Base-by-base conservation (phyloP, 2,329 filamentous ascomycete genomes). In the Epichloe typhina region DNA sequence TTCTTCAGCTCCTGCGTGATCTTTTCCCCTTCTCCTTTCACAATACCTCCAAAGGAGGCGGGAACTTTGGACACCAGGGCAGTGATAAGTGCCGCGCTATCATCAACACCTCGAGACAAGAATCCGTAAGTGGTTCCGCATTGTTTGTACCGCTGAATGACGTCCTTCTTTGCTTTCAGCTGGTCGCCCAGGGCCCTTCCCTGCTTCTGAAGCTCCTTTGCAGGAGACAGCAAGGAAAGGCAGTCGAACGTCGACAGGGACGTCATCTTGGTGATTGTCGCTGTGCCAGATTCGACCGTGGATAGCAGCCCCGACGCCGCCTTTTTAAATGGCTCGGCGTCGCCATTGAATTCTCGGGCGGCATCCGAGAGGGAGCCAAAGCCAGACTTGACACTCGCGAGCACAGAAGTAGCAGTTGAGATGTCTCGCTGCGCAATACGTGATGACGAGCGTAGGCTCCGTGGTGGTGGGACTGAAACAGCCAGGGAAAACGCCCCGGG, bases 281-380 rank as follows among this genome's bases (percentile, higher is more conserved):
- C 38, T 15, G 50, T 54, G 47, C 50, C 54, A 8, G 50, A n/a
- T 31, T 51, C 46, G 13, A 56, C 50, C 26, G 47, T 51, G 48
- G 33, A 23, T 37, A 56, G 48, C 23, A 56, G 41, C 2, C 12
- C 8, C 19, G 36, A 39, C 9, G 52, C 52, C 35, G 53, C 46
- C 13, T 9, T 9, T 17, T 51, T 47, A 8, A 56, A 38, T 1
- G 48, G 50, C n/a, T 7, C 37, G 36, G 40, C 8, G 35, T 56
- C 52, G 31, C 52, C 52, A 17, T 52, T 46, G 50, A 53, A 56
- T 13, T 17, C 43, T 7, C 43, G 38, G 13, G 50, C 49, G 4
- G 54, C 54, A 15, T 8, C 21, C 26, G 42, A 46, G 17, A 56
- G 41, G 39, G 41, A 40, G 40, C n/a, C 31, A 0, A 54, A 53